phyloP scores from a whole-genome alignment of 306 rosid genomes.

The Prunus armeniaca region DNA sequence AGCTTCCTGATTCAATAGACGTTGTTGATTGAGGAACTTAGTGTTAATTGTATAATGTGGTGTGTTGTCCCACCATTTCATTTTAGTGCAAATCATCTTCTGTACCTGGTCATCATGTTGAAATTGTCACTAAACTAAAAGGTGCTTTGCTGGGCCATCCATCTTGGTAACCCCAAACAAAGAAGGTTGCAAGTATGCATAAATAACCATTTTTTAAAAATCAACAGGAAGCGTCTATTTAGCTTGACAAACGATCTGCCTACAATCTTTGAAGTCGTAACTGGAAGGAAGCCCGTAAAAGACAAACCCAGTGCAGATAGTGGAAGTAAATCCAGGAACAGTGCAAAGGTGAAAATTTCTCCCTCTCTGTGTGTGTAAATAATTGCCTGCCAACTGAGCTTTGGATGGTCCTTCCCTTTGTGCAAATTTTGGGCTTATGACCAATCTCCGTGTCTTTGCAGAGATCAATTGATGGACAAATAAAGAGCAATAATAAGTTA shows the following conservation, averaged over 20 bases:
- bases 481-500: conserved; percentile 38
- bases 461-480: conserved; percentile 49
- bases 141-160: not conserved
- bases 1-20: not conserved
- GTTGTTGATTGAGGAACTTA: not conserved
- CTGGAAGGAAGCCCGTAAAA: conserved; percentile 48
- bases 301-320: conserved; percentile 49
- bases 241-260: conserved; percentile 60
- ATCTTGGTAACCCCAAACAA: not conserved
- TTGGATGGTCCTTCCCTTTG: not conserved
- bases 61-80: not conserved
- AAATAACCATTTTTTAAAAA: not conserved
- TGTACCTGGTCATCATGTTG: not conserved
- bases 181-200: not conserved
- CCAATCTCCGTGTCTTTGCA: conserved; percentile 22
- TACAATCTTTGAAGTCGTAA: conserved; percentile 54
- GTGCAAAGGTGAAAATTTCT: conserved; percentile 42
- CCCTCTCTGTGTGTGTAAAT: not conserved
- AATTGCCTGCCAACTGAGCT: not conserved
- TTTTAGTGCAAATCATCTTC: not conserved
- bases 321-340: conserved; percentile 56
- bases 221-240: conserved; percentile 54
- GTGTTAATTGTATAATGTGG: not conserved
- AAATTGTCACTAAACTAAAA: not conserved
- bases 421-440: conserved; percentile 7